A percentile compares a stretch with the other conserved stretches of the same genome.
Conservation (phyloP, 306 rosid species). For the Psophocarpus tetragonolobus region DNA sequence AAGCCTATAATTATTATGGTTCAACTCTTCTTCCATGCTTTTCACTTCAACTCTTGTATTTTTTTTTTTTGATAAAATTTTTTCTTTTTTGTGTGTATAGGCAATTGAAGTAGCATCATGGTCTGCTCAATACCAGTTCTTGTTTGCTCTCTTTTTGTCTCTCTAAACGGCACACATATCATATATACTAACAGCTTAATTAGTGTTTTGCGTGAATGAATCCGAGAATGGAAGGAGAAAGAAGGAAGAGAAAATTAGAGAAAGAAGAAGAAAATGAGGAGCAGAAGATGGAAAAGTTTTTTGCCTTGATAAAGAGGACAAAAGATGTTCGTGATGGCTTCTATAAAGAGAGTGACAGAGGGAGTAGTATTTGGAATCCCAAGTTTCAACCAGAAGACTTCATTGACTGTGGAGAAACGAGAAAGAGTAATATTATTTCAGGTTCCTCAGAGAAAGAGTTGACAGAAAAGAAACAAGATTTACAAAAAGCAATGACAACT, state of each 20-base stretch:
- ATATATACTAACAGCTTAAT: background rate
- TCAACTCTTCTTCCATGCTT: background rate
- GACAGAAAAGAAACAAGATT: slow-evolving; percentile 12
- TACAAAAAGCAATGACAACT: background rate
- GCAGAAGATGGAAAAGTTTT: slow-evolving; percentile 65
- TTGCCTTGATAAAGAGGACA: slow-evolving; percentile 69
- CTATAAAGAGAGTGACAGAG: slow-evolving; percentile 10
- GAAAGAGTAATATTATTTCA: background rate
- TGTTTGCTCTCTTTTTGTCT: background rate
- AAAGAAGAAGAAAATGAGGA: slow-evolving; percentile 53
- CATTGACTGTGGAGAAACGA: slow-evolving; percentile 33
- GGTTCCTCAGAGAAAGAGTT: slow-evolving; percentile 32
- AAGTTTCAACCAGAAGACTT: slow-evolving; percentile 77
- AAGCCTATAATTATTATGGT: background rate
- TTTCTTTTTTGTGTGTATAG: background rate
- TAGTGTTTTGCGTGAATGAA: background rate
- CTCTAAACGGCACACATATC: background rate
- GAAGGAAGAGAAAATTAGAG: slow-evolving; percentile 63
- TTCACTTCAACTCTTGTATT: background rate
- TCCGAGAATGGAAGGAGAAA: slow-evolving; percentile 53
- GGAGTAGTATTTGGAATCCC: slow-evolving; percentile 62
- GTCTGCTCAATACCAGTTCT: background rate
- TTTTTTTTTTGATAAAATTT: background rate
- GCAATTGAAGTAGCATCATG: background rate
- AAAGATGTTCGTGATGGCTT: slow-evolving; percentile 48